Conservation (phyloP, 2,329 filamentous ascomycete genomes). For the Chaetomium sp. region DNA sequence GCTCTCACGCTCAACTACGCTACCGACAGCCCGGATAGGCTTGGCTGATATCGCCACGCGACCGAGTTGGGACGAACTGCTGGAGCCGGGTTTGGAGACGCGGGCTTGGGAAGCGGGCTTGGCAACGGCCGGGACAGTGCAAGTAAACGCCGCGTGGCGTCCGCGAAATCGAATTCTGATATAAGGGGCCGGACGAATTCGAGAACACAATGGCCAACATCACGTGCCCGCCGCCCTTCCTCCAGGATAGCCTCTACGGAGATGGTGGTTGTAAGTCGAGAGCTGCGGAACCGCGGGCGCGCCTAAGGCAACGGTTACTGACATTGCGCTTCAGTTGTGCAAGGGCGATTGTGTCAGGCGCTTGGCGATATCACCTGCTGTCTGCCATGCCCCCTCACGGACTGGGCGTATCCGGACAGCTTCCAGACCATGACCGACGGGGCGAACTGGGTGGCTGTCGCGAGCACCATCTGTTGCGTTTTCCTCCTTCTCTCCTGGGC, state of each 20-base stretch:
- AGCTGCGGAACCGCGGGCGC: background rate
- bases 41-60: background rate
- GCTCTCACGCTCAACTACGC: slow-evolving; percentile 4
- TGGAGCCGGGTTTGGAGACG: slow-evolving; percentile 16
- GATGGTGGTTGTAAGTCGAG: slow-evolving; percentile 35
- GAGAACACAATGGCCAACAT: slow-evolving; percentile 23
- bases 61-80: slow-evolving; percentile 8
- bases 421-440: slow-evolving; percentile 62
- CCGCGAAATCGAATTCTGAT: background rate
- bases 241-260: slow-evolving; percentile 26
- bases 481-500: slow-evolving; percentile 81
- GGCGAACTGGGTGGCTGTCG: slow-evolving; percentile 83
- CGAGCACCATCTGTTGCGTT: slow-evolving; percentile 68
- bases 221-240: slow-evolving; percentile 32
- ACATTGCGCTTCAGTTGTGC: slow-evolving; percentile 51
- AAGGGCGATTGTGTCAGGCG: slow-evolving; percentile 57
- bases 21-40: background rate
- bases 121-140: background rate
- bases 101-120: background rate
- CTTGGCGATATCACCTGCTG: slow-evolving; percentile 67
- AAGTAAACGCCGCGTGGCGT: background rate
- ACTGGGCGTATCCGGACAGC: slow-evolving; percentile 69
- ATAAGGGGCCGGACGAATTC: background rate
- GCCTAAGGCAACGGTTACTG: slow-evolving; percentile 16
- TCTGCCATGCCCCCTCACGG: slow-evolving; percentile 82